Conservation (phyloP, 208 protist species). For the Leishmania lainsoni region DNA sequence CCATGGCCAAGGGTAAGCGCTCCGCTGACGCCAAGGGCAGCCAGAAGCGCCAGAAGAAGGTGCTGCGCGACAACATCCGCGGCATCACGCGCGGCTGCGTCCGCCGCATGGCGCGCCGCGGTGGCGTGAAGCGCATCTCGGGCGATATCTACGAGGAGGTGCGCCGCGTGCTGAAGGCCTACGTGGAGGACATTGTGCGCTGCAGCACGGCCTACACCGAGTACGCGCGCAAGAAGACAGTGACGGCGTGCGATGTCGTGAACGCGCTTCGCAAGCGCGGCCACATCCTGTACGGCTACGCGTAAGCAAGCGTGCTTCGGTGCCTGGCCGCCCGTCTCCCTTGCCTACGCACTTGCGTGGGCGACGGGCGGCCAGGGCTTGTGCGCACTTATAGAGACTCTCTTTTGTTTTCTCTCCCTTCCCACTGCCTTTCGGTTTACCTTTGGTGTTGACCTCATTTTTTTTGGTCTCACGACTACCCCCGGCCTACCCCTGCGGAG, state of each 20-base stretch:
- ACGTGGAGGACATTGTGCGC: slow-evolving; percentile 82
- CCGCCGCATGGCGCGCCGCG: slow-evolving; percentile 90
- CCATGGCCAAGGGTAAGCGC: slow-evolving; percentile 82
- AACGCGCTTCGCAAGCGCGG: slow-evolving; percentile 90
- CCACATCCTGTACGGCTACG: slow-evolving; percentile 92
- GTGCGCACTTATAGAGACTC: too few species aligned
- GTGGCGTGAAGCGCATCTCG: slow-evolving; percentile 92
- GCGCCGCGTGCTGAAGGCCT: slow-evolving; percentile 79
- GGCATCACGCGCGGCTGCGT: slow-evolving; percentile 88
- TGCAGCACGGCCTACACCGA: slow-evolving; percentile 86
- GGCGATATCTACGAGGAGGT: slow-evolving; percentile 72
- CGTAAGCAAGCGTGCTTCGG: slow-evolving; percentile 17
- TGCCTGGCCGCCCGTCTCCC: too few species aligned
- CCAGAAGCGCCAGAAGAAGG: slow-evolving; percentile 87
- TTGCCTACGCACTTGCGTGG: too few species aligned
- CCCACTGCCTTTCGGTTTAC: too few species aligned
- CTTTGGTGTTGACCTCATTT: too few species aligned
- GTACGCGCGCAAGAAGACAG: slow-evolving; percentile 82
- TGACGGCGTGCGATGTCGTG: slow-evolving; percentile 86
- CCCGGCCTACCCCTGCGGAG: too few species aligned
- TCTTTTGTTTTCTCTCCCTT: too few species aligned
- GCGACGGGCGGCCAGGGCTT: too few species aligned
- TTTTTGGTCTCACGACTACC: too few species aligned
- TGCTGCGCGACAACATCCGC: slow-evolving; percentile 86
- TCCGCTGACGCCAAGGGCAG: slow-evolving; percentile 68